Base-by-base conservation (phyloP, 192 early-diverging fungal species). In the Oehlia diaphana region DNA sequence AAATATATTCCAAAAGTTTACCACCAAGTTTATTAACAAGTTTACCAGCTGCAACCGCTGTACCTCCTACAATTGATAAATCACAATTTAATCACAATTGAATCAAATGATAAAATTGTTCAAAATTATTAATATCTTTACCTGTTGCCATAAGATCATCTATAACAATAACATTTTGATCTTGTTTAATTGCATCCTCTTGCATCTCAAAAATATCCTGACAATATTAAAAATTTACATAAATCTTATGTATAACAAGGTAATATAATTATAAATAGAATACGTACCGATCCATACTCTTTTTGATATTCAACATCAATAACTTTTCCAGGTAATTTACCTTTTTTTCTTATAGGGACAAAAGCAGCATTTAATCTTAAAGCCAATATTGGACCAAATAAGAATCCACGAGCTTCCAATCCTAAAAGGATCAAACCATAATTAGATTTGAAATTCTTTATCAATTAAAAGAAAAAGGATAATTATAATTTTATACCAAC, bases 371-470 rank as follows among this genome's bases (percentile, higher is more conserved):
- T 92, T 21, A 99, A 87, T 83, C 93, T 92, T 79, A 91, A 85
- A 42, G 97, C 97, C 61, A 99, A 89, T 84, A 94, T 84, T 19
- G 98, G 96, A 8, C 97, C 96, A 49, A 99, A 92, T 63, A 99
- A 88, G 88, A 99, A 99, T 16, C 98, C 98, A 84, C 98, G 96
- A 7, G 98, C 95, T 82, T 99, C 98, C 23, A 99, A 89, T 63
- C 93, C 91, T 91, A n/a, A 37, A 4, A 37, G 0, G 2, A 37
- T 37, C 2, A 37, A 37, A 37, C 3, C 35, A 37, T 4, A 58
- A 58, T 4, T n/a, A 49, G 26, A 31, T 74, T 10, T 19, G 47
- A 33, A 31, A 61, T 14, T 42, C 39, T 42, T 42, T 10, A 21
- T 58, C 21, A 72, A 23, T 49, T 21, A 44, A 21, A 23, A 12